phyloP scores from a whole-genome alignment of 495 filamentous ascomycete species.

The Aspergillus bertholletiae region DNA sequence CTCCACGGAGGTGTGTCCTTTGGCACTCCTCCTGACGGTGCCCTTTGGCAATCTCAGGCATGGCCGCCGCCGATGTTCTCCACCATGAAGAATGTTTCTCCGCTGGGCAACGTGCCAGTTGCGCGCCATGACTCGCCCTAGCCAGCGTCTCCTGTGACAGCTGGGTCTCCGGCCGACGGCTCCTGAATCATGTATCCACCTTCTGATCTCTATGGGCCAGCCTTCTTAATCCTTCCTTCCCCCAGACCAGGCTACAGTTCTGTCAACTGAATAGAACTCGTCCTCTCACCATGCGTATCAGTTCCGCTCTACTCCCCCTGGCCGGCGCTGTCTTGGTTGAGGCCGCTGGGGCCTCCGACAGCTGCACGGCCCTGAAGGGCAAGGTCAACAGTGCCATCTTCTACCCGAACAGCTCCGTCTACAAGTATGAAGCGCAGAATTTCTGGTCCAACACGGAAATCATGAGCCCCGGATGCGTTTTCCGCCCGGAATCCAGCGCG shows the following conservation, averaged over 20 bases:
- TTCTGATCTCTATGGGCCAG: background rate
- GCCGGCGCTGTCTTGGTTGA: conserved; percentile 10
- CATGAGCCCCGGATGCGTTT: conserved; percentile 30
- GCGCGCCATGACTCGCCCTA: background rate
- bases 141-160: background rate
- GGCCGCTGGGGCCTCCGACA: conserved; percentile 5
- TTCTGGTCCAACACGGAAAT: conserved; percentile 40
- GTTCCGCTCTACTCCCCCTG: conserved; percentile 17
- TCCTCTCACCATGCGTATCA: conserved; percentile 18
- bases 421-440: conserved; percentile 28
- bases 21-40: background rate
- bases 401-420: conserved; percentile 18
- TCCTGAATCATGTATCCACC: background rate
- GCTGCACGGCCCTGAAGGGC: conserved; percentile 19
- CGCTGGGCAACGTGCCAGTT: background rate
- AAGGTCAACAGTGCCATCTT: conserved; percentile 21
- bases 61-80: background rate
- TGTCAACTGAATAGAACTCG: background rate
- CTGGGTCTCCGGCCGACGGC: too few relatives aligned
- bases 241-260: background rate
- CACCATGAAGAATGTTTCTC: background rate
- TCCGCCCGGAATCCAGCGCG: conserved; percentile 25
- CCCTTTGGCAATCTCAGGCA: background rate
- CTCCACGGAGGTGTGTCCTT: background rate
- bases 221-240: background rate